Evolutionary conservation across 1,284 basidiomycete genomes (phyloP).

Genomic region (Ceratobasidium theobromae): DNA sequence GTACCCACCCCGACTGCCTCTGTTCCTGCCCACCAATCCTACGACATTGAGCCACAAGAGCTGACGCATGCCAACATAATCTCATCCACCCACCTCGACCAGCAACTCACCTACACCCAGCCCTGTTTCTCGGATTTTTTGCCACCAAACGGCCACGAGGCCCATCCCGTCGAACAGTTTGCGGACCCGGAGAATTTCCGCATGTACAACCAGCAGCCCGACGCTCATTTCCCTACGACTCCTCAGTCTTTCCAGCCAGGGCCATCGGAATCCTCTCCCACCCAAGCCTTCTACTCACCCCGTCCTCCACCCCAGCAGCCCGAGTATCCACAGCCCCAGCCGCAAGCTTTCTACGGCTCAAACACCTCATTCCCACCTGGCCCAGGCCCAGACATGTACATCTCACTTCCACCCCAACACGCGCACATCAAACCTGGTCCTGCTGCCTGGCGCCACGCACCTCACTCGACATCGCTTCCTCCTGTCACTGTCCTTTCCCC

Average conservation of each 20-base stretch:
- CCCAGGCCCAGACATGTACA: not conserved
- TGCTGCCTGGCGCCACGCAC: slow-evolving; percentile 21
- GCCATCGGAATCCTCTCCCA: not conserved
- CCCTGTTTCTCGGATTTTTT: not conserved
- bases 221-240: slow-evolving; percentile 10
- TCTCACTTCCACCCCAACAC: not conserved
- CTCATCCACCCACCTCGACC: slow-evolving; percentile 3
- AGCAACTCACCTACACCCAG: slow-evolving; percentile 7
- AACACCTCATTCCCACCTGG: not conserved
- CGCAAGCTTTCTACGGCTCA: not conserved
- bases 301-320: not conserved
- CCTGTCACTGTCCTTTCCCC: slow-evolving; percentile 8
- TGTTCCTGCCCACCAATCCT: not conserved
- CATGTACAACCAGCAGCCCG: slow-evolving; percentile 1
- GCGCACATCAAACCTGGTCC: slow-evolving; percentile 19
- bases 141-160: not conserved
- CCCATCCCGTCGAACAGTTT: not conserved
- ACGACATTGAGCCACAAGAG: slow-evolving; percentile 8
- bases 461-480: slow-evolving; percentile 12
- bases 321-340: slow-evolving; percentile 8
- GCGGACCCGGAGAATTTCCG: not conserved
- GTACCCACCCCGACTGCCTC: not conserved
- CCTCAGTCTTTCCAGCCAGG: slow-evolving; percentile 2
- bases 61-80: not conserved
- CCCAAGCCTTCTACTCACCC: not conserved